A percentile compares a stretch with the other conserved stretches of the same genome.
These are phyloP conservation scores for Ophiostoma sp. DNA, from an alignment of 2,329 filamentous ascomycete species.

Conservation along the genomic window DNA sequence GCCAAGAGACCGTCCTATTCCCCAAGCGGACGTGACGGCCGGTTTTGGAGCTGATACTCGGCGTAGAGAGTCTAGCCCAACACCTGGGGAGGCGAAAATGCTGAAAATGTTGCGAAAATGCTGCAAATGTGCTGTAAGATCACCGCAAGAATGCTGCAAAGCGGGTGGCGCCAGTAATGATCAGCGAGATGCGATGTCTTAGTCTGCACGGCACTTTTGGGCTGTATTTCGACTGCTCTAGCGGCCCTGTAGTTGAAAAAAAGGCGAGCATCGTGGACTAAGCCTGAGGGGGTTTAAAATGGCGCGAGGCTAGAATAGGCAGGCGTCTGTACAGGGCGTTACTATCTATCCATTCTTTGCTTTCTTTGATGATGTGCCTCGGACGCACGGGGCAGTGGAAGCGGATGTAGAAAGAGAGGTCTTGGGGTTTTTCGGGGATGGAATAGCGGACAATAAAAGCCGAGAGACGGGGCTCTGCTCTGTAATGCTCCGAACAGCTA, in stretches of 20 bases:
- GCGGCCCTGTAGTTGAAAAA: slow-evolving; percentile 1
- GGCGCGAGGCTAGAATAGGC: slow-evolving; percentile 8
- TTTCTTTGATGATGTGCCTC: slow-evolving; percentile 6
- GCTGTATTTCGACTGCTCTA: background rate
- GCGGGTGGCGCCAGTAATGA: background rate
- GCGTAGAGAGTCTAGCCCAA: background rate
- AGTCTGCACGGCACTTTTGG: background rate
- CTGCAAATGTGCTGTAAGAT: background rate
- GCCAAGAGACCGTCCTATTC: background rate
- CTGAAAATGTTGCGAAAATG: background rate
- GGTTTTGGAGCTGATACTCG: background rate
- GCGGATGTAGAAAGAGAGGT: background rate
- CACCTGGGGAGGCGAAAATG: background rate
- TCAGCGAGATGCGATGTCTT: background rate
- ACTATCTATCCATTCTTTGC: background rate
- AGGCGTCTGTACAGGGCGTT: background rate
- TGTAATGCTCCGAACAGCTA: background rate
- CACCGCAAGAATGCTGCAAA: background rate
- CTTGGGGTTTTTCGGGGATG: background rate
- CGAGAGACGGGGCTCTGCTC: background rate
- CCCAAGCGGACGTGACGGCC: slow-evolving; percentile 2
- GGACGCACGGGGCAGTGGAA: background rate
- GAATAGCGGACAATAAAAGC: background rate
- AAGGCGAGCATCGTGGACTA: background rate
- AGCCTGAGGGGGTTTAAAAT: background rate